Conservation (phyloP, 2,329 filamentous ascomycete species). For the Colletotrichum sp. region DNA sequence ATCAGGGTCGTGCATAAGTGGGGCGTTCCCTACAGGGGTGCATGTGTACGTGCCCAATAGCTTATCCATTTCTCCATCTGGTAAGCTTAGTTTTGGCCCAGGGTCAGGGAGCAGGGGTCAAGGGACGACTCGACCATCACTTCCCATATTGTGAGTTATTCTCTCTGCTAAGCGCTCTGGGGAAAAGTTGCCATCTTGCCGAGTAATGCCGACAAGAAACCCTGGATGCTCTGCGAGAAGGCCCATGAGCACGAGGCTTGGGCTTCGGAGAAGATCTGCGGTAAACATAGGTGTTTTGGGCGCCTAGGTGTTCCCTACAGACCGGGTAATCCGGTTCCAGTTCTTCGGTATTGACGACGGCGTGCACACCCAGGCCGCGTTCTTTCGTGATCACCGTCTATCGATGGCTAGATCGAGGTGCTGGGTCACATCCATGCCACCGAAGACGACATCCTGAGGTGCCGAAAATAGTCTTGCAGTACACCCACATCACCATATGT, state of each 20-base stretch:
- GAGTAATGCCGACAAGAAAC: not conserved
- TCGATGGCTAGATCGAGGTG: not conserved
- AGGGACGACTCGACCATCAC: not conserved
- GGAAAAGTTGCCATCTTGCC: not conserved
- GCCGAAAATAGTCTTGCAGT: not conserved
- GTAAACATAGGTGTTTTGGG: not conserved
- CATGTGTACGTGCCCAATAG: not conserved
- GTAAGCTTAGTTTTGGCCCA: not conserved
- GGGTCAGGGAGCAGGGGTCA: not conserved
- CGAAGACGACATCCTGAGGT: not conserved
- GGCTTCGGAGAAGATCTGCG: not conserved
- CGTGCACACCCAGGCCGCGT: not conserved
- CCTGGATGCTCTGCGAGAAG: not conserved
- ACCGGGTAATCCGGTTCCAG: not conserved
- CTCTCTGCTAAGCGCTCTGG: not conserved
- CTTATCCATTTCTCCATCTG: not conserved
- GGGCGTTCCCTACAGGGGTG: not conserved
- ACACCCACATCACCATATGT: not conserved
- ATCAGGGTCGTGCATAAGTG: constrained; percentile 2
- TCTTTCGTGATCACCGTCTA: not conserved
- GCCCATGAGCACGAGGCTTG: not conserved
- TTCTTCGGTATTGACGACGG: not conserved
- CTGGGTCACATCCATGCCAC: not conserved
- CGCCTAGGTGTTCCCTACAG: not conserved
- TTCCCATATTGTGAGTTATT: not conserved